These are phyloP conservation scores for Pholiota adiposa DNA, from an alignment of 1,284 basidiomycete species.

Conservation along the genomic window DNA sequence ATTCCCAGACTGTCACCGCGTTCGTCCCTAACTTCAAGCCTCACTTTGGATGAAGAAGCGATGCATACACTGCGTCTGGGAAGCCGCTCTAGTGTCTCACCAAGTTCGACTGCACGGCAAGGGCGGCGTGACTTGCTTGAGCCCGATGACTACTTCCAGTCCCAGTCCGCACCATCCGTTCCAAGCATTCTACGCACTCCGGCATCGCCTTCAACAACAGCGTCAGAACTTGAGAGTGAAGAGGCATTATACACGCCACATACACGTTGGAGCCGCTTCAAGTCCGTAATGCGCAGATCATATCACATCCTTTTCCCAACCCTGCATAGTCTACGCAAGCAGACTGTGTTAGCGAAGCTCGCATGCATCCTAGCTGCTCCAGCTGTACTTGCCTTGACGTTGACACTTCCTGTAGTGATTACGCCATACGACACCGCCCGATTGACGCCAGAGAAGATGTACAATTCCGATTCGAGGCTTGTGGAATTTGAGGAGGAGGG, in stretches of 20 bases:
- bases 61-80: constrained; percentile 24
- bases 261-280: constrained; percentile 45
- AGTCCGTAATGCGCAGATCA: constrained; percentile 43
- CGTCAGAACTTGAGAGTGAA: constrained; percentile 43
- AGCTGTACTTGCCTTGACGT: constrained; percentile 82
- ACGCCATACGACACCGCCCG: constrained; percentile 53
- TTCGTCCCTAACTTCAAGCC: constrained; percentile 29
- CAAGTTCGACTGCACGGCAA: constrained; percentile 4
- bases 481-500: constrained; percentile 76
- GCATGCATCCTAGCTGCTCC: constrained; percentile 86
- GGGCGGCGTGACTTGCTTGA: constrained; percentile 12
- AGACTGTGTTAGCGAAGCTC: constrained; percentile 74
- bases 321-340: constrained; percentile 74
- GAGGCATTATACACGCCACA: constrained; percentile 44
- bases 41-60: constrained; percentile 33
- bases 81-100: constrained; percentile 9
- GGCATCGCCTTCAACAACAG: constrained; percentile 57
- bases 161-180: constrained; percentile 29
- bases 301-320: constrained; percentile 85
- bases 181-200: constrained; percentile 62
- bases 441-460: constrained; percentile 51
- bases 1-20: constrained; percentile 36
- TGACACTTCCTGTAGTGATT: constrained; percentile 91
- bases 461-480: constrained; percentile 45
- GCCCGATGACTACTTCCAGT: constrained; percentile 29